Evolutionary conservation across 768 basidiomycete genomes (phyloP).

Genomic region (Tulasnella sp.): DNA sequence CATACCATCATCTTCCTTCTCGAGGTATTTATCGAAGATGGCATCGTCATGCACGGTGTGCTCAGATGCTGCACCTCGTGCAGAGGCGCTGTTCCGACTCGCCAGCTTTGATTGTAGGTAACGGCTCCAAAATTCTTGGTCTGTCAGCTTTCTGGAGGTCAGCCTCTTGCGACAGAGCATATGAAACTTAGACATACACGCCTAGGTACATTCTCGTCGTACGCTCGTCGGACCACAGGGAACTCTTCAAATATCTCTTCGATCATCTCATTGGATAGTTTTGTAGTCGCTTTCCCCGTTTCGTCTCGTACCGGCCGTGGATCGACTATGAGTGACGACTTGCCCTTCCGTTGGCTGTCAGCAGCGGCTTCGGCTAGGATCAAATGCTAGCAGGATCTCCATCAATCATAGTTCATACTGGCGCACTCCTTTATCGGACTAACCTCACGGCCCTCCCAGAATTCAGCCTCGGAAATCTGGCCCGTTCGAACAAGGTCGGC

Average conservation of each 20-base stretch:
- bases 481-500: slow-evolving; percentile 75
- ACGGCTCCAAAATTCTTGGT: slow-evolving; percentile 90
- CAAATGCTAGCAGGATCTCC: slow-evolving; percentile 42
- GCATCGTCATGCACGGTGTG: slow-evolving; percentile 67
- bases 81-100: slow-evolving; percentile 87
- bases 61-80: slow-evolving; percentile 54
- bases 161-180: not conserved
- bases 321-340: slow-evolving; percentile 73
- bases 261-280: slow-evolving; percentile 81
- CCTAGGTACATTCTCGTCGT: slow-evolving; percentile 80
- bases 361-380: slow-evolving; percentile 62
- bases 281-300: slow-evolving; percentile 75
- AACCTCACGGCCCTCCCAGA: slow-evolving; percentile 96
- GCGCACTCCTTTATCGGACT: slow-evolving; percentile 8
- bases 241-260: slow-evolving; percentile 98
- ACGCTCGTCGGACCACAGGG: slow-evolving; percentile 85
- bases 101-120: slow-evolving; percentile 96
- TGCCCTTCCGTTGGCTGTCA: slow-evolving; percentile 66
- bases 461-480: slow-evolving; percentile 83
- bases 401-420: not conserved
- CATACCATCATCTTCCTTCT: slow-evolving; percentile 87
- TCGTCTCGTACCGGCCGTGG: slow-evolving; percentile 77
- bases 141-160: slow-evolving; percentile 48
- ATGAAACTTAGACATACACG: slow-evolving; percentile 32
- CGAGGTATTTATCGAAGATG: slow-evolving; percentile 93